Base-by-base conservation (phyloP, 495 filamentous ascomycete species). In the Lepidopterella palustris region DNA sequence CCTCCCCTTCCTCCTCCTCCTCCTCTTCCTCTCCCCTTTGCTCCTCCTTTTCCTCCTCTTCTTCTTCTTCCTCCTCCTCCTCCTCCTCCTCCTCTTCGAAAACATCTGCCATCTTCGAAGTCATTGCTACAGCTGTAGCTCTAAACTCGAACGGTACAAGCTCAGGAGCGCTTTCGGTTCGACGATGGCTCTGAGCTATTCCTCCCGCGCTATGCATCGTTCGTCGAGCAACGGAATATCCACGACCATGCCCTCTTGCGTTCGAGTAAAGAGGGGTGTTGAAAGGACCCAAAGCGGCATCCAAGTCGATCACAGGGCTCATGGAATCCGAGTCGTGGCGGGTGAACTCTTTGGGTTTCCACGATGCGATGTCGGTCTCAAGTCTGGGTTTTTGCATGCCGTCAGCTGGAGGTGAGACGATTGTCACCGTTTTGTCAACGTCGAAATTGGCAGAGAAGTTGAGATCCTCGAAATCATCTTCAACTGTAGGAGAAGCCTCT, bases 81-180 rank as follows among this genome's bases (percentile, higher is more conserved):
- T 96, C 89, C 62, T 95, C 91, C 63, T 96, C 93, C 54, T 98
- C 93, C 72, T 96, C 93, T 69, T 96, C 90, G 61, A 96, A 95
- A 4, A 96, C 93, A 72, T 97, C 93, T 20, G 86, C 87, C 80
- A 90, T 84, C 4, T 83, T 84, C 0, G 83, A 85, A 65, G 79
- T 84, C 69, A 79, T 86, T 48, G 77, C 82, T 50, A 83, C 55
- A n/a, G 60, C 31, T 21, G 59, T 47, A 78, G 40, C 78, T 77
- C 53, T 79, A 76, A 58, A 83, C 75, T 92, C 90, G 63, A 96
- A 90, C 5, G 90, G 85, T 45, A 84, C 84, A 79, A 96, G 84
- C 64, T 87, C 89, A 5, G 93, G 93, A 9, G 93, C 91, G 73
- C 92, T 96, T 71, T 97, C 92, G 0, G 92, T 83, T 48, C 93